Conservation (phyloP, 2,329 filamentous ascomycete genomes). For the Hymenoscyphus occultus region DNA sequence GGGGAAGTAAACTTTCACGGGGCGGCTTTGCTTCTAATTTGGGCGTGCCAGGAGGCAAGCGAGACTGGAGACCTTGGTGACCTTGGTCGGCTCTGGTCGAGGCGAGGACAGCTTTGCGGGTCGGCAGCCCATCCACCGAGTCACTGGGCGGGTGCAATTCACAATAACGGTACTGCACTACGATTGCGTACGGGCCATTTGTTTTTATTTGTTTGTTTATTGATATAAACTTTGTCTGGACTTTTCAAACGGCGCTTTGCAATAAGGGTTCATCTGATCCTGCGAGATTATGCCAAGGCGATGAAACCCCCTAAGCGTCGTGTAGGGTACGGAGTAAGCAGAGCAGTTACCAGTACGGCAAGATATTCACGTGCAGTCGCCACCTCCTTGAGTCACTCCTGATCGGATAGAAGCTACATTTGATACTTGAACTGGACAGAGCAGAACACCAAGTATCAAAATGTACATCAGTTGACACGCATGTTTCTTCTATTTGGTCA, state of each 20-base stretch:
- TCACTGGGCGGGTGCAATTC: not conserved
- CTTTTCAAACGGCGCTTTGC: not conserved
- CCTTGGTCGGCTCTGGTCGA: slow-evolving; percentile 9
- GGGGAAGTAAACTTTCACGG: not conserved
- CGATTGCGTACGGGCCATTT: not conserved
- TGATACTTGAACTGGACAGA: too few relatives aligned
- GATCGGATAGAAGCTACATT: not conserved
- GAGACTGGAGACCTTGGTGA: slow-evolving; percentile 1
- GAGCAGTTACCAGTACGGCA: not conserved
- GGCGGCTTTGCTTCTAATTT: not conserved
- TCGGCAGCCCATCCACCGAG: not conserved
- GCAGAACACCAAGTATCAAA: not conserved
- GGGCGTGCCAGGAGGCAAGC: slow-evolving; percentile 4
- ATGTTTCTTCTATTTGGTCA: not conserved
- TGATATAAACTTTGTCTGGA: not conserved
- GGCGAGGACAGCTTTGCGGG: not conserved
- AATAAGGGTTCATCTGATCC: not conserved
- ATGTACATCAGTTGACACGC: not conserved
- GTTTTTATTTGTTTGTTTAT: not conserved
- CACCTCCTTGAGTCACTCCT: not conserved
- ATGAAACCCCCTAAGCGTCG: not conserved
- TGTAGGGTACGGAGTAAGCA: not conserved
- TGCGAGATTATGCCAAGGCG: not conserved
- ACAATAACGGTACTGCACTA: not conserved
- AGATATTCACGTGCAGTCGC: not conserved